Conservation (phyloP, 345 rosid genomes). For the Eucalyptus coolabah region DNA sequence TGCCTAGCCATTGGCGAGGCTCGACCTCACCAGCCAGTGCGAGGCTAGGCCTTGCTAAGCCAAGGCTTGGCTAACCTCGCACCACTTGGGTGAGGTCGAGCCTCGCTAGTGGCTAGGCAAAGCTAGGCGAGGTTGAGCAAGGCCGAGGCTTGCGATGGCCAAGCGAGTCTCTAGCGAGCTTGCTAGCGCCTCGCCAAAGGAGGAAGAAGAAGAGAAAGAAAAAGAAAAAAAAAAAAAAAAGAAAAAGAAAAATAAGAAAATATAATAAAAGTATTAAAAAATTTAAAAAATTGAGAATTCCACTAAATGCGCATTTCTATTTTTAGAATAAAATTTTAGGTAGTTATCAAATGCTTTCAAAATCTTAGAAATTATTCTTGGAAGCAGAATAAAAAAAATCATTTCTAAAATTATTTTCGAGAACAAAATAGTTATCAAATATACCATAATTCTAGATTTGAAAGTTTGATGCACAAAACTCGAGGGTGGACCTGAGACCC, state of each 20-base stretch:
- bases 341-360: rapidly evolving
- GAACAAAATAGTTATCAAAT: rapidly evolving
- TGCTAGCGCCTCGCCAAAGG: too few species aligned
- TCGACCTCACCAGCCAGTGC: too few species aligned
- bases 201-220: too few species aligned
- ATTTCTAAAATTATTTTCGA: rapidly evolving
- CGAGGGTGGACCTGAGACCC: rapidly evolving
- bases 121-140: rapidly evolving
- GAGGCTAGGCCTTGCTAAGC: too few species aligned
- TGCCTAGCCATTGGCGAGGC: rapidly evolving
- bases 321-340: rapidly evolving
- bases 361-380: rapidly evolving
- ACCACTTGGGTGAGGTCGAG: too few species aligned
- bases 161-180: rapidly evolving
- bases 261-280: too few species aligned
- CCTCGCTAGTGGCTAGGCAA: rapidly evolving
- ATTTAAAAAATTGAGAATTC: too few species aligned
- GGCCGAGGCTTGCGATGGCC: rapidly evolving
- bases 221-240: too few species aligned
- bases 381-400: rapidly evolving
- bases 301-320: too few species aligned
- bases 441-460: rapidly evolving
- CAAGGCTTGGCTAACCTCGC: too few species aligned
- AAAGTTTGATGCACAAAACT: not conserved
- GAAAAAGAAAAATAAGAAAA: too few species aligned